These are phyloP conservation scores for Teunomyces kruisii DNA, from an alignment of 805 yeast species.

Conservation along the genomic window DNA sequence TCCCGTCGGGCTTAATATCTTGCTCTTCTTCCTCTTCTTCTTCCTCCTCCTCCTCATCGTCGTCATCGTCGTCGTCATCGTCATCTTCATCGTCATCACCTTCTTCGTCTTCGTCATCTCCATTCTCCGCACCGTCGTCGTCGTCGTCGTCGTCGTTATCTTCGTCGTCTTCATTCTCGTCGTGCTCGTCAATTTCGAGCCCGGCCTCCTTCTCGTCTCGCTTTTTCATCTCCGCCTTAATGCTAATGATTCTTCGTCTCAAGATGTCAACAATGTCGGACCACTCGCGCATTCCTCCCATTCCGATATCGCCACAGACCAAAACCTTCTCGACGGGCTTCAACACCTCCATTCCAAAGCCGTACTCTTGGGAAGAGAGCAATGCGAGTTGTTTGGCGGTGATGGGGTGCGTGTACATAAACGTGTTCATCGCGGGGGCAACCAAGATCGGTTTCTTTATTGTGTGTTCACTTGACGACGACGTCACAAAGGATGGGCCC, in stretches of 20 bases:
- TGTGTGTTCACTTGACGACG: slow-evolving; percentile 8
- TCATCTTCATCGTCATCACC: slow-evolving; percentile 36
- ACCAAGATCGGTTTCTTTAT: slow-evolving; percentile 43
- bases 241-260: slow-evolving; percentile 30
- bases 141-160: slow-evolving; percentile 41
- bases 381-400: slow-evolving; percentile 40
- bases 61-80: slow-evolving; percentile 15
- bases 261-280: slow-evolving; percentile 43
- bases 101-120: slow-evolving; percentile 35
- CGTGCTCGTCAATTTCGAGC: slow-evolving; percentile 29
- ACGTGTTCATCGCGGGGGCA: slow-evolving; percentile 51
- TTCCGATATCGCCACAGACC: slow-evolving; percentile 49
- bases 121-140: slow-evolving; percentile 33
- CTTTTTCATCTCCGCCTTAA: slow-evolving; percentile 27
- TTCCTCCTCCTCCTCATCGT: slow-evolving; percentile 13
- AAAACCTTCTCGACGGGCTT: slow-evolving; percentile 48
- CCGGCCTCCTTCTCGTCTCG: slow-evolving; percentile 14
- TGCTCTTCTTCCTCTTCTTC: slow-evolving; percentile 6
- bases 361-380: slow-evolving; percentile 34
- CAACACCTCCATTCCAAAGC: slow-evolving; percentile 43
- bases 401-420: slow-evolving; percentile 48
- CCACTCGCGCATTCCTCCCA: slow-evolving; percentile 54
- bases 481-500: slow-evolving; percentile 28
- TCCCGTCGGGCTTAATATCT: not conserved
- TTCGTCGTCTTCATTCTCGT: slow-evolving; percentile 33